Evolutionary conservation across 495 filamentous ascomycete genomes (phyloP).

Genomic region (Rhypophila decipiens): DNA sequence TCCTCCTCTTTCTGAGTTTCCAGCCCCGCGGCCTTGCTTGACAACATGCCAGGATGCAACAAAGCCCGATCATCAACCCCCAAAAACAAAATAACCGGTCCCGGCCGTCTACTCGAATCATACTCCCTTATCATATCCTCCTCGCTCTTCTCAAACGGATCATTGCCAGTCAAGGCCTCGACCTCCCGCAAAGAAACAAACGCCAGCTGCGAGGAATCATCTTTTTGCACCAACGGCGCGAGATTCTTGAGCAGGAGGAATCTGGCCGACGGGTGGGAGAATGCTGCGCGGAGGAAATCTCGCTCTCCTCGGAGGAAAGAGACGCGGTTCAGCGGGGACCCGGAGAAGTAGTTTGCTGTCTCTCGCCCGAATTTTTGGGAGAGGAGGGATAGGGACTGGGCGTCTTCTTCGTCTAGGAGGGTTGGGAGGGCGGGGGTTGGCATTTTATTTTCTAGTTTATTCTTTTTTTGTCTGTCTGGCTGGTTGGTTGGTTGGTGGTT

Average conservation of each 20-base stretch:
- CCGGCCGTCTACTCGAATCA: conserved; percentile 55
- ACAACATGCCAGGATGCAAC: conserved; percentile 3
- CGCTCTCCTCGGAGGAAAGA: conserved; percentile 82
- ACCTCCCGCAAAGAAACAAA: conserved; percentile 60
- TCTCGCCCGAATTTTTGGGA: conserved; percentile 83
- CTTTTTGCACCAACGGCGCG: conserved; percentile 60
- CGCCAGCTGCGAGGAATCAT: conserved; percentile 47
- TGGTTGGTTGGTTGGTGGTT: background rate
- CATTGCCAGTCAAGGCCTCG: conserved; percentile 58
- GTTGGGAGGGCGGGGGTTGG: conserved; percentile 36
- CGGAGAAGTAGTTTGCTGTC: conserved; percentile 92
- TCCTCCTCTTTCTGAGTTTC: no score
- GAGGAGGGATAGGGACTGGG: conserved; percentile 65
- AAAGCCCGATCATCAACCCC: conserved; percentile 68
- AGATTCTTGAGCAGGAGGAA: conserved; percentile 79
- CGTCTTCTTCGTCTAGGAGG: conserved; percentile 51
- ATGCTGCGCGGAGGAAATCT: conserved; percentile 67
- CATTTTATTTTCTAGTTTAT: conserved; percentile 4
- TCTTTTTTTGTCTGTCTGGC: background rate
- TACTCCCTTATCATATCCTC: conserved; percentile 64
- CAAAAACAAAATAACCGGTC: conserved; percentile 73
- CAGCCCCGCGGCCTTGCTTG: no score
- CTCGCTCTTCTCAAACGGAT: conserved; percentile 66
- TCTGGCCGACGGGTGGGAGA: conserved; percentile 59
- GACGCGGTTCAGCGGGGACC: conserved; percentile 56